Percentiles rank a stretch among this genome's conserved stretches.
Evolutionary conservation across 73 alveolate genomes (phyloP).

Genomic region (Symbiodinium pilosum): DNA sequence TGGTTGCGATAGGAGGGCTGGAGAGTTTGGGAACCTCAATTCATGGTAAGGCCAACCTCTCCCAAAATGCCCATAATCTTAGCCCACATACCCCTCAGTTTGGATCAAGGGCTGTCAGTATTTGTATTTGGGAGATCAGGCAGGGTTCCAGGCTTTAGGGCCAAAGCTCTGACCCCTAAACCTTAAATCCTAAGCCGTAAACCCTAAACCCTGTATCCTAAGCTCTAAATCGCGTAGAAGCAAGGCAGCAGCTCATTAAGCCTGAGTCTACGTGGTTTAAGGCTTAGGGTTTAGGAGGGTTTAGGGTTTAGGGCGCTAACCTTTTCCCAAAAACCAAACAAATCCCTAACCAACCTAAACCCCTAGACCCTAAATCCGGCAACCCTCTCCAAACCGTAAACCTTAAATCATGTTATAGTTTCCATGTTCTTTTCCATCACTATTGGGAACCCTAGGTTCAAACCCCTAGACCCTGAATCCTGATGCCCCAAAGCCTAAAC

Average conservation of each 20-base stretch:
- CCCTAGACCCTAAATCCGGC: not conserved
- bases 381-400: not conserved
- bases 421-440: too few species aligned
- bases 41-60: too few species aligned
- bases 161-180: not conserved
- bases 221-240: not conserved
- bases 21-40: not conserved
- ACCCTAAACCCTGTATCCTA: not conserved
- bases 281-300: conserved; percentile 2
- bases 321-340: not conserved
- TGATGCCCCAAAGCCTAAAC: too few species aligned
- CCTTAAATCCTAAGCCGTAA: not conserved
- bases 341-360: not conserved
- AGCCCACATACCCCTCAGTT: too few species aligned
- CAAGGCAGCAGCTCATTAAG: too few species aligned
- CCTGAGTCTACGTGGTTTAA: not conserved
- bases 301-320: not conserved
- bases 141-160: not conserved
- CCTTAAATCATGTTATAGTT: too few species aligned
- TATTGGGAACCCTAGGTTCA: not conserved
- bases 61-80: too few species aligned
- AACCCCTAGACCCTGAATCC: not conserved
- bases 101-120: not conserved
- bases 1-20: not conserved
- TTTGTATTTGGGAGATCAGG: not conserved